phyloP scores from a whole-genome alignment of 1,139 yeast species.

The Hyphopichia fennica region DNA sequence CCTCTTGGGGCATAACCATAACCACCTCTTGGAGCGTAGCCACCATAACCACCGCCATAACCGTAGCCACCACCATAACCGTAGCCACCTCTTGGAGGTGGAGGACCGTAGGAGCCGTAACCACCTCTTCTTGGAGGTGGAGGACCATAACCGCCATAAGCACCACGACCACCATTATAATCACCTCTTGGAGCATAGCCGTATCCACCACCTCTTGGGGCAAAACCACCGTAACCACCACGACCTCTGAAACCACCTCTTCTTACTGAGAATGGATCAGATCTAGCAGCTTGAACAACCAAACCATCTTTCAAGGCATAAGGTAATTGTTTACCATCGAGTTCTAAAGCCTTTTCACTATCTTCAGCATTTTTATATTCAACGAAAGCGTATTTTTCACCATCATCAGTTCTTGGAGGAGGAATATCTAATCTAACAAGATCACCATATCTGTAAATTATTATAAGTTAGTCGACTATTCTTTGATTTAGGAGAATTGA shows the following conservation, averaged over 20 bases:
- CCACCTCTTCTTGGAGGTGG: slow-evolving; percentile 12
- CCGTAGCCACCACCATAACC: slow-evolving; percentile 17
- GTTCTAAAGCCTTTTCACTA: slow-evolving; percentile 60
- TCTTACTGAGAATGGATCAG: slow-evolving; percentile 50
- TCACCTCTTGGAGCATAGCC: slow-evolving; percentile 25
- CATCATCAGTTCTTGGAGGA: slow-evolving; percentile 64
- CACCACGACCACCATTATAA: slow-evolving; percentile 23
- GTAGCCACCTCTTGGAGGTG: slow-evolving; percentile 19
- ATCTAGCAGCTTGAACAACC: slow-evolving; percentile 59
- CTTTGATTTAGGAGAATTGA: slow-evolving; percentile 5
- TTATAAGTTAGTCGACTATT: slow-evolving; percentile 5
- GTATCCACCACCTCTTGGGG: slow-evolving; percentile 20
- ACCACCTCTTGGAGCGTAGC: slow-evolving; percentile 13
- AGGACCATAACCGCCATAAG: slow-evolving; percentile 19
- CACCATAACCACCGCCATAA: slow-evolving; percentile 19
- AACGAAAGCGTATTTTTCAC: slow-evolving; percentile 72
- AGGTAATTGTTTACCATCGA: slow-evolving; percentile 47
- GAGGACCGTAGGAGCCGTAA: slow-evolving; percentile 14
- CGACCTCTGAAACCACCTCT: slow-evolving; percentile 32
- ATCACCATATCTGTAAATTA: slow-evolving; percentile 51
- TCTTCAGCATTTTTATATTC: slow-evolving; percentile 61
- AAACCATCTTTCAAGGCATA: slow-evolving; percentile 41
- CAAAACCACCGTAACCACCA: slow-evolving; percentile 16
- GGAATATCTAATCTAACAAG: slow-evolving; percentile 69
- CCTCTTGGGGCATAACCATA: slow-evolving; percentile 11